Evolutionary conservation across 257 asterid genomes (phyloP), one percentile per base, ranked within the genome.

Genomic region (Striga asiatica): DNA sequence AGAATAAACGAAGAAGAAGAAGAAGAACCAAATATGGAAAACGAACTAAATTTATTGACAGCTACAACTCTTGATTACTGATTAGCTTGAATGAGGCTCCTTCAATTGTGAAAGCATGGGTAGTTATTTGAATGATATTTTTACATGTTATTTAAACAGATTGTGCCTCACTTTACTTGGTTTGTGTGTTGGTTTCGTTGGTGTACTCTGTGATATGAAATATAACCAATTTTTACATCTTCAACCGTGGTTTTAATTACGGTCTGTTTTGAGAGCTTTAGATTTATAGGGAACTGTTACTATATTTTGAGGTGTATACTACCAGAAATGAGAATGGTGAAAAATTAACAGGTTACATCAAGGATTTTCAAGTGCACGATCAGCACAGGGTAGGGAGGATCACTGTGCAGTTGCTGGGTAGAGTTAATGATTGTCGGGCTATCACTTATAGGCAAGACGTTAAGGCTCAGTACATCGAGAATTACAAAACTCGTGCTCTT

Each of bases 341-440:
- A 39, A 19, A 37, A 34, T 53, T 77, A 61, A 32, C 83, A 88
- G 99, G 99, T 29, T 92, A 88, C 56, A 74, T 92, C 60, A 92
- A 88, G 65, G 91, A 88, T 66, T 88, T 88, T 54, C 68, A 88
- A 65, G 76, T 81, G 34, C 77, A 84, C 10, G 93, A 88, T 55
- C 86, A 89, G 22, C 93, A 84, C 24, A 82, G 97, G 66, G 95
- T 84, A 37, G 88, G 91, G 67, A 78, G 56, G 70, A 88, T 92
- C 57, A 73, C 75, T n/a, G 99, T 88, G 62, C 80, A 88, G 71
- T 77, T 92, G 62, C 77, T 72, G 62, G 96, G 96, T 43, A 84
- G 98, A 84, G 75, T 91, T 60, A 91, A 81, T 1, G 96, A 91
- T 58, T 81, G 96, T 25, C 85, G 92, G 31, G 94, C 95, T 35